phyloP scores from a whole-genome alignment of 805 yeast species.

The Candida wancherniae region DNA sequence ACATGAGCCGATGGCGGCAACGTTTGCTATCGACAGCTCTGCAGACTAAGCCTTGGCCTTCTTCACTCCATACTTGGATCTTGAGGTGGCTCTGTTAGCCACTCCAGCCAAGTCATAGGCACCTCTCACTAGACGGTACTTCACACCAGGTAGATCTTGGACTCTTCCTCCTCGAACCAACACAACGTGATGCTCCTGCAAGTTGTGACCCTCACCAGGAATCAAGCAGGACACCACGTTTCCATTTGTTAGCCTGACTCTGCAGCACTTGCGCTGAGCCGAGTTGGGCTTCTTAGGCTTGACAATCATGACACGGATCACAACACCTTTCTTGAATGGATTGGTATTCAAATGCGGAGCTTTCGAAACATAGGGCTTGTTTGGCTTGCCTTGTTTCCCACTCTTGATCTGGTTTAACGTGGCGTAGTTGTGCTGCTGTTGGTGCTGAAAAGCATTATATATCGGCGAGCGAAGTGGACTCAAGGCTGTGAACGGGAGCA shows the following conservation, averaged over 20 bases:
- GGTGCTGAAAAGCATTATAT: neutral
- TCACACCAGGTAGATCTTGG: constrained; percentile 97
- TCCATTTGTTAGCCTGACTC: constrained; percentile 90
- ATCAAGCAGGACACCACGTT: constrained; percentile 86
- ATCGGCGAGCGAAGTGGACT: constrained; percentile 2
- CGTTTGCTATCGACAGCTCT: too few relatives aligned
- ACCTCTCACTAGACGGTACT: constrained; percentile 90
- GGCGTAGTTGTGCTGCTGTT: constrained; percentile 49
- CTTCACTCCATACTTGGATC: constrained; percentile 93
- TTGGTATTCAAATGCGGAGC: constrained; percentile 80
- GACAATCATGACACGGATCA: constrained; percentile 85
- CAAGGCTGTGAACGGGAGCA: too few relatives aligned
- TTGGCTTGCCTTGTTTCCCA: constrained; percentile 51
- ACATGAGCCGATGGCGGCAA: too few relatives aligned
- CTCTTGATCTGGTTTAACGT: constrained; percentile 74
- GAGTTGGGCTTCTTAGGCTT: constrained; percentile 99
- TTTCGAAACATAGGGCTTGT: constrained; percentile 47
- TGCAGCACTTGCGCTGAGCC: constrained; percentile 93
- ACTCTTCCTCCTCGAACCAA: constrained; percentile 97
- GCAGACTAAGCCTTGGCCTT: constrained; percentile 49
- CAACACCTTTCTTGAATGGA: constrained; percentile 92
- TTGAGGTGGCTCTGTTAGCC: constrained; percentile 82
- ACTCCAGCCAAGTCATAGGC: constrained; percentile 91
- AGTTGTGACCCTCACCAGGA: constrained; percentile 98
- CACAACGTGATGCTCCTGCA: constrained; percentile 96